Evolutionary conservation across 176 grass and related monocot genomes (phyloP).

Genomic region (Triticum urartu): DNA sequence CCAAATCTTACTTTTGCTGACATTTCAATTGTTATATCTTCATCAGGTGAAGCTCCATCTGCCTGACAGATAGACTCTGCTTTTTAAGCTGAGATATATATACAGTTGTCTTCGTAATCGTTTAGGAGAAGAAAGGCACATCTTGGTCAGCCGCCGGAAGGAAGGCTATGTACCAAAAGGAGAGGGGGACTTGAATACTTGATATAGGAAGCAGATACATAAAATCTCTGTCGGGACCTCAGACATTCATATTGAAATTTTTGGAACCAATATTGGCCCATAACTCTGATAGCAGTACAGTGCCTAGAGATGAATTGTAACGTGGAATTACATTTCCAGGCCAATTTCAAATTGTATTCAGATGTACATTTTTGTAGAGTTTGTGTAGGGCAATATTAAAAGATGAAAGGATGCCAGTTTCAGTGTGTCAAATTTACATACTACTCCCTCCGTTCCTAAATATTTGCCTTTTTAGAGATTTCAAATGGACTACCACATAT

Average conservation of each 20-base stretch:
- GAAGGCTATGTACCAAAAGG: not conserved
- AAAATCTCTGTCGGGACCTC: not conserved
- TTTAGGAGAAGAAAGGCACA: not conserved
- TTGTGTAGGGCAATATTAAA: constrained; percentile 6
- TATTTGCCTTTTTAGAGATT: no score
- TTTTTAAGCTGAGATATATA: constrained; percentile 9
- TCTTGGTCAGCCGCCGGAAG: not conserved
- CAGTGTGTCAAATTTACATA: not conserved
- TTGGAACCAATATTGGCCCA: not conserved
- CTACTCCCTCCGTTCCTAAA: no score
- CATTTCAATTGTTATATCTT: not conserved
- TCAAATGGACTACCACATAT: no score
- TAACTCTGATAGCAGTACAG: not conserved
- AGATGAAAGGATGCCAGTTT: not conserved
- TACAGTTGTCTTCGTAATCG: constrained; percentile 4
- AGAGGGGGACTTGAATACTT: not conserved
- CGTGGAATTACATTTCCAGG: constrained; percentile 4
- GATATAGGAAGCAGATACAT: not conserved
- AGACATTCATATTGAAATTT: not conserved
- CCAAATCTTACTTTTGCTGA: not conserved
- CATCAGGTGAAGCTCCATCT: constrained; percentile 23
- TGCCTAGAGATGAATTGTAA: not conserved
- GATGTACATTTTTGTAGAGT: constrained; percentile 29
- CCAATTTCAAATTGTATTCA: constrained; percentile 6
- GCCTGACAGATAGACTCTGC: not conserved